Evolutionary conservation across 345 rosid species (phyloP).

Genomic region (Chamaenerion angustifolium): DNA sequence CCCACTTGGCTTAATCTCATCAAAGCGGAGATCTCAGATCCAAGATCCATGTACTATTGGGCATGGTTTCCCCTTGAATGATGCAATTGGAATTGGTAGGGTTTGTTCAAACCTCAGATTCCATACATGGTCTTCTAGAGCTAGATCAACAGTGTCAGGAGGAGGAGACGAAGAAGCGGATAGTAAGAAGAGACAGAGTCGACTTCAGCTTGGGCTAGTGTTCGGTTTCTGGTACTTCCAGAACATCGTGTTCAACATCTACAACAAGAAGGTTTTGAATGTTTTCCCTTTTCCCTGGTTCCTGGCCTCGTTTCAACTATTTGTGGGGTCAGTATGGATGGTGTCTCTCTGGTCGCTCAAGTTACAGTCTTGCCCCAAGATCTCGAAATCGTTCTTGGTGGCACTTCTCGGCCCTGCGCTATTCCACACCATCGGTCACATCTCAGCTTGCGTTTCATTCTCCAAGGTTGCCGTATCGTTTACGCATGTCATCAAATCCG

Average conservation of each 20-base stretch:
- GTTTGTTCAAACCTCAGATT: not conserved
- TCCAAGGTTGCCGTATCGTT: slow-evolving; percentile 96
- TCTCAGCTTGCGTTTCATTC: slow-evolving; percentile 93
- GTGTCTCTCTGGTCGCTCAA: slow-evolving; percentile 62
- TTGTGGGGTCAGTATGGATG: slow-evolving; percentile 92
- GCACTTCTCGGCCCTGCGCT: slow-evolving; percentile 95
- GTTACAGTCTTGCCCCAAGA: slow-evolving; percentile 69
- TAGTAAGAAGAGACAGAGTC: slow-evolving; percentile 28
- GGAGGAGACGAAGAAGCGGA: not conserved
- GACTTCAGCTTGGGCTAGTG: slow-evolving; percentile 48
- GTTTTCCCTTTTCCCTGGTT: slow-evolving; percentile 95
- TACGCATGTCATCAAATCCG: slow-evolving; percentile 93
- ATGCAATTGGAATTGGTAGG: slow-evolving; percentile 6
- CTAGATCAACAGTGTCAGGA: slow-evolving; percentile 9
- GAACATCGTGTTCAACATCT: slow-evolving; percentile 86
- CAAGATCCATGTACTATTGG: slow-evolving; percentile 7
- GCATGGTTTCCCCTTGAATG: too few species aligned
- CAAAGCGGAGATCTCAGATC: slow-evolving; percentile 23
- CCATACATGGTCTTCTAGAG: too few species aligned
- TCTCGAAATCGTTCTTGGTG: slow-evolving; percentile 64
- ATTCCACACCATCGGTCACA: slow-evolving; percentile 92
- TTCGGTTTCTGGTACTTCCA: slow-evolving; percentile 92
- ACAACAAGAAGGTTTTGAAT: slow-evolving; percentile 77
- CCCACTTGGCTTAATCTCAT: slow-evolving; percentile 22
- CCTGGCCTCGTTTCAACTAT: slow-evolving; percentile 86